Evolutionary conservation across 2,329 filamentous ascomycete species (phyloP).

Genomic region (Delphinella strobiligena): DNA sequence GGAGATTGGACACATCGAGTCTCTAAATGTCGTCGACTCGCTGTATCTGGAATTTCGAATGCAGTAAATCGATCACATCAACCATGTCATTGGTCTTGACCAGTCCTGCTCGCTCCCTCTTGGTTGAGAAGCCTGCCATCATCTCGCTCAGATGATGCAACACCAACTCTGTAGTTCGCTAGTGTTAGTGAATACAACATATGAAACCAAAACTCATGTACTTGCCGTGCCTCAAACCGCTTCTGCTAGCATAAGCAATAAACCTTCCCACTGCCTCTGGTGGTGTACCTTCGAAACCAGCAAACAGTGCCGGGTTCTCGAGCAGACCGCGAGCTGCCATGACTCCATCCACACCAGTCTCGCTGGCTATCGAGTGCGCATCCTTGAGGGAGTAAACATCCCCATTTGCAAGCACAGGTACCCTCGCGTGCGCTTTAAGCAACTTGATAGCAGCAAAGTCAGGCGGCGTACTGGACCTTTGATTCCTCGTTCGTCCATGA

Average conservation of each 20-base stretch:
- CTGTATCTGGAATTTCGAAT: constrained; percentile 12
- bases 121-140: constrained; percentile 45
- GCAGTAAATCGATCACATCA: constrained; percentile 22
- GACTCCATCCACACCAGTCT: constrained; percentile 35
- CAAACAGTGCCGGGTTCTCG: constrained; percentile 55
- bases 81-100: constrained; percentile 31
- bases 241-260: constrained; percentile 43
- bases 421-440: constrained; percentile 38
- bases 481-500: constrained; percentile 52
- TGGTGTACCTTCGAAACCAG: constrained; percentile 43
- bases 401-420: constrained; percentile 57
- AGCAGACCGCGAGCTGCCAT: constrained; percentile 61
- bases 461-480: constrained; percentile 50
- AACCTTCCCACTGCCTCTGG: constrained; percentile 54
- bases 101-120: constrained; percentile 42
- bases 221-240: constrained; percentile 12
- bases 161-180: constrained; percentile 38
- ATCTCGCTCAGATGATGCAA: constrained; percentile 58
- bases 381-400: constrained; percentile 49
- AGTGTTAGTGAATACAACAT: constrained; percentile 32
- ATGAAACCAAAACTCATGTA: constrained; percentile 23
- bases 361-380: constrained; percentile 19
- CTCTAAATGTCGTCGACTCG: not conserved
- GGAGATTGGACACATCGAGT: too few species aligned
- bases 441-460: constrained; percentile 48